A percentile compares a stretch with the other conserved stretches of the same genome.
phyloP scores from a whole-genome alignment of 169 alveolate genomes.

The Plasmodium knowlesi region DNA sequence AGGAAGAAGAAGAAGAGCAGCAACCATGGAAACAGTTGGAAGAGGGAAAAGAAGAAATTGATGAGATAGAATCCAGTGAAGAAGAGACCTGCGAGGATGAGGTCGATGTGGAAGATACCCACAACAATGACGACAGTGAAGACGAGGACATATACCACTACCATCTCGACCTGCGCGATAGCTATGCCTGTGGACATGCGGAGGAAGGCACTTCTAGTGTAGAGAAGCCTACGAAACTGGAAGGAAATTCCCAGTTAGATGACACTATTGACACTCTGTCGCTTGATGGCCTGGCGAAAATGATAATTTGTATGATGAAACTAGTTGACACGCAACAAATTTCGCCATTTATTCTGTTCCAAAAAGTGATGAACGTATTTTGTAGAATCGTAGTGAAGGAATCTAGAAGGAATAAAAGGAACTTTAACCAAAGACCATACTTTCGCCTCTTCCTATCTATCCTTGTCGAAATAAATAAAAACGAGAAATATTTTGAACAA shows the following conservation, averaged over 20 bases:
- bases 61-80: background rate
- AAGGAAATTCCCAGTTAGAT: background rate
- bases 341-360: slow-evolving; percentile 89
- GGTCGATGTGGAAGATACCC: background rate
- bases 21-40: background rate
- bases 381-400: slow-evolving; percentile 85
- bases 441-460: slow-evolving; percentile 82
- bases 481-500: slow-evolving; percentile 78
- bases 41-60: background rate
- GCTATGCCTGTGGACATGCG: background rate
- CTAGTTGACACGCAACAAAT: slow-evolving; percentile 89
- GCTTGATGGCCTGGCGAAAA: slow-evolving; percentile 86
- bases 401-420: slow-evolving; percentile 62
- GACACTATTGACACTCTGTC: slow-evolving; percentile 76
- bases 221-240: background rate
- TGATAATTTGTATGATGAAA: slow-evolving; percentile 89
- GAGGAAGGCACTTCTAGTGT: background rate
- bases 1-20: background rate
- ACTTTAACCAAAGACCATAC: slow-evolving; percentile 82
- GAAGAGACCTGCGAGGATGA: background rate
- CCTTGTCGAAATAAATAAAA: slow-evolving; percentile 81
- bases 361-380: slow-evolving; percentile 83
- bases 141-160: background rate
- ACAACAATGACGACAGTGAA: background rate
- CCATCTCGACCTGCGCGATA: background rate